Base-by-base conservation (phyloP, 2,329 filamentous ascomycete species). In the Leptographium wingfieldii region DNA sequence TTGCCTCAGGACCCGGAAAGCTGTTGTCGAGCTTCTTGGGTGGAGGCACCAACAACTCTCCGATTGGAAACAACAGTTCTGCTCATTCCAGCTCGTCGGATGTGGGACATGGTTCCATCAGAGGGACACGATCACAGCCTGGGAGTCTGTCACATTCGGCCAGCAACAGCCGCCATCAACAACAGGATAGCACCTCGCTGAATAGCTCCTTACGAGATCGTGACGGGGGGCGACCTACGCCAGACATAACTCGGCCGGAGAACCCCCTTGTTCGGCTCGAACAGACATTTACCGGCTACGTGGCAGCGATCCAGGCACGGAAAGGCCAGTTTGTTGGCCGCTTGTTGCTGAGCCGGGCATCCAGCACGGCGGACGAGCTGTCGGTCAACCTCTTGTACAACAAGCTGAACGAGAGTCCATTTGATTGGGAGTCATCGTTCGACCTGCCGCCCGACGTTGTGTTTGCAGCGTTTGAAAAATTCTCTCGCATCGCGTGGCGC, bases 391-490 rank as follows among this genome's bases (percentile, higher is more conserved):
- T 95, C 66, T 77, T 96, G 1, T 96, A 96, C 73, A 96, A 96
- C 69, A 82, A 85, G 40, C 79, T 96, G 16, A 84, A 95, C 22
- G 91, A 96, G 69, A 87, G 87, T 64, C 89, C 91, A 0, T 86
- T 83, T 58, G 90, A 90, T 67, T 80, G 88, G 64, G 87, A 95
- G 11, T 84, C 88, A 2, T 81, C 85, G 0, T 80, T 84, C 0
- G 90, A 96, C 61, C 80, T 89, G 10, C 81, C 85, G 3, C 84
- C 92, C 10, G 91, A 96, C 68, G 85, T 92, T 25, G 80, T 97
- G 5, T 95, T 96, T 68, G 87, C 88, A 31, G 88, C 92, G 0
- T 97, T 96, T 69, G 92, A 96, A 70, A 96, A 95, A 63, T 97
- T 96, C 66, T 76, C 96, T 62, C 85, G 84, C 61, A 86, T 91